Conservation (phyloP, 2,329 filamentous ascomycete species). For the Lanzia echinophila region DNA sequence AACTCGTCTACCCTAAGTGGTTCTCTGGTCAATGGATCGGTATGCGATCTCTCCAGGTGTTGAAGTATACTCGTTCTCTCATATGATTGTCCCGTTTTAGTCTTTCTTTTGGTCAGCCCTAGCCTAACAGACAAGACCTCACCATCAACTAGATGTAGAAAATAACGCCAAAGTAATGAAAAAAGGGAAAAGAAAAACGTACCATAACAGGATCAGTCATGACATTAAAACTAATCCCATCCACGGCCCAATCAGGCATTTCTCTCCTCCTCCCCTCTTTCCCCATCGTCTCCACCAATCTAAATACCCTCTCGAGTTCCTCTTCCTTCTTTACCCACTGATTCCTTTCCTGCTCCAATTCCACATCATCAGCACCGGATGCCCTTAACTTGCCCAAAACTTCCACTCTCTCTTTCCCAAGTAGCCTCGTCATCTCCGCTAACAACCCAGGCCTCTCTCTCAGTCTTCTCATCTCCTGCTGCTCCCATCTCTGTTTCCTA, state of each 20-base stretch:
- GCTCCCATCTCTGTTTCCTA: constrained; percentile 83
- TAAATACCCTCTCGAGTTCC: constrained; percentile 43
- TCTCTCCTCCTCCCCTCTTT: constrained; percentile 42
- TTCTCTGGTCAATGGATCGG: constrained; percentile 79
- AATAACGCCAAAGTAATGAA: neutral
- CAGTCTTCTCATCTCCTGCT: constrained; percentile 55
- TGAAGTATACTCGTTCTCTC: constrained; percentile 81
- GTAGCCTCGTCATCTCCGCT: constrained; percentile 47
- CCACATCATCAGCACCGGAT: constrained; percentile 40
- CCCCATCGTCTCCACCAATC: constrained; percentile 37
- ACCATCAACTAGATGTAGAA: neutral
- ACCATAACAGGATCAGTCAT: constrained; percentile 60
- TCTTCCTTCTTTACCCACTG: constrained; percentile 44
- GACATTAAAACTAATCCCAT: constrained; percentile 68
- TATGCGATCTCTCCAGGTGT: constrained; percentile 67
- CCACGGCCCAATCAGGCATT: constrained; percentile 65
- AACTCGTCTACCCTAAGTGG: constrained; percentile 63
- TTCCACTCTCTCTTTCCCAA: constrained; percentile 40
- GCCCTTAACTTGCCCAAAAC: constrained; percentile 33
- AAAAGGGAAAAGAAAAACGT: constrained; percentile 13
- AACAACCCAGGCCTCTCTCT: constrained; percentile 53
- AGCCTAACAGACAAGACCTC: neutral
- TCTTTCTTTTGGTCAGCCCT: constrained; percentile 37
- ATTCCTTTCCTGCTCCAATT: constrained; percentile 39
- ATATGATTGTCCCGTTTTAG: constrained; percentile 83